Percentiles rank a stretch among this genome's conserved stretches.
phyloP scores from a whole-genome alignment of 2,329 filamentous ascomycete genomes.

The Fusarium sp. region DNA sequence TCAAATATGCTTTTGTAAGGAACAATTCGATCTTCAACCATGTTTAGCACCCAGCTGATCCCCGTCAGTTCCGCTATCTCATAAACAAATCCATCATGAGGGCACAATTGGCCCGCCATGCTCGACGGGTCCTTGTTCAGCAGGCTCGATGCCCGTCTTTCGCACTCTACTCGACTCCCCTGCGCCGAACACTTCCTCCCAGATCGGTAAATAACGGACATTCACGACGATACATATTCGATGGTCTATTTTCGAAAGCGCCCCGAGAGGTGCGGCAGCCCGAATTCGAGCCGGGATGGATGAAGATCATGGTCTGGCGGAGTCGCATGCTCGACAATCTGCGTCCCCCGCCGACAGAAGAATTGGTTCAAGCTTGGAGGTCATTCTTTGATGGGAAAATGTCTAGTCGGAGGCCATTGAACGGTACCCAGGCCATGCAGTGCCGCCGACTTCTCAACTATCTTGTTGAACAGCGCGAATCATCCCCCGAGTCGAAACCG shows the following conservation, averaged over 20 bases:
- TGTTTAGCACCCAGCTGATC: slow-evolving; percentile 16
- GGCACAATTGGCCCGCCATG: slow-evolving; percentile 60
- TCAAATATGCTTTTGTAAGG: slow-evolving; percentile 46
- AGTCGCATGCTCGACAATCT: slow-evolving; percentile 72
- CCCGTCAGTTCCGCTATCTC: slow-evolving; percentile 33
- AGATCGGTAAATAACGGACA: slow-evolving; percentile 38
- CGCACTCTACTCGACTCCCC: slow-evolving; percentile 47
- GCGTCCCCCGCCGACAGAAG: slow-evolving; percentile 72
- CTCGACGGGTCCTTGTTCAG: slow-evolving; percentile 55
- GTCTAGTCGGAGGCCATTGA: slow-evolving; percentile 62
- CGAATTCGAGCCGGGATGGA: slow-evolving; percentile 77
- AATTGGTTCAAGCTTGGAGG: slow-evolving; percentile 74
- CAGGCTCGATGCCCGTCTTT: slow-evolving; percentile 51
- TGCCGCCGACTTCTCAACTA: slow-evolving; percentile 70
- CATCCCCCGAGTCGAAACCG: slow-evolving; percentile 11
- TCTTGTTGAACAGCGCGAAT: slow-evolving; percentile 54
- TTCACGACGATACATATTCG: slow-evolving; percentile 65
- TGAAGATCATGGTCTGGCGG: slow-evolving; percentile 76
- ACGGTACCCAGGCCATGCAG: slow-evolving; percentile 74
- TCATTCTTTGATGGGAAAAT: slow-evolving; percentile 72
- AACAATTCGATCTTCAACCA: not conserved
- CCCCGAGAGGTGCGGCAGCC: slow-evolving; percentile 71
- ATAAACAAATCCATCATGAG: slow-evolving; percentile 56
- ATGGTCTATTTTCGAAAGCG: slow-evolving; percentile 69
- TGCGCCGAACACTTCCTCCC: slow-evolving; percentile 45